Conservation (phyloP, 495 filamentous ascomycete species). For the Neurospora sp. region DNA sequence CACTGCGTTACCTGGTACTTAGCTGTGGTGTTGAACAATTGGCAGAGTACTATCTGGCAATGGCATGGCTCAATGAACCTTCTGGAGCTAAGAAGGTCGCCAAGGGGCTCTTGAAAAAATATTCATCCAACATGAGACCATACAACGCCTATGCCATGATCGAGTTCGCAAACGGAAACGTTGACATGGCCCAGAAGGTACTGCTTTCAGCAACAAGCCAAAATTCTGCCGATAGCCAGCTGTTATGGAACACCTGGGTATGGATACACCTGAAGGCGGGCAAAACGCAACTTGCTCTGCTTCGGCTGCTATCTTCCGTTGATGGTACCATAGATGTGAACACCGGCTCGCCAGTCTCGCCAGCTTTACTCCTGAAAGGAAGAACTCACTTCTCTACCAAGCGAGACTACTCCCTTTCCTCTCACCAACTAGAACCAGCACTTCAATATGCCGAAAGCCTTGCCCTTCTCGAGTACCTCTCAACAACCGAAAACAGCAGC, state of each 20-base stretch:
- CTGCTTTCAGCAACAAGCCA: constrained; percentile 44
- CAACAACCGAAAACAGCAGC: constrained; percentile 9
- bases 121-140: constrained; percentile 52
- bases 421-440: constrained; percentile 33
- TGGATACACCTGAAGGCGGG: constrained; percentile 53
- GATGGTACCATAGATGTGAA: constrained; percentile 9
- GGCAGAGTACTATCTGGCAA: constrained; percentile 62
- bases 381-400: constrained; percentile 45
- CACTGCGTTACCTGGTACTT: constrained; percentile 47
- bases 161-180: constrained; percentile 49
- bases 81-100: constrained; percentile 56
- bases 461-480: constrained; percentile 55
- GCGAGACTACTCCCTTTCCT: constrained; percentile 47
- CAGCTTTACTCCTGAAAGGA: constrained; percentile 44
- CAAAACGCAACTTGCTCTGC: constrained; percentile 24
- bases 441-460: constrained; percentile 49
- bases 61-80: constrained; percentile 51
- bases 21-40: constrained; percentile 38
- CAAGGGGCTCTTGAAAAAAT: constrained; percentile 60
- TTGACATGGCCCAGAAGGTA: constrained; percentile 49
- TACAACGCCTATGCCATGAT: constrained; percentile 74
- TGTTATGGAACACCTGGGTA: constrained; percentile 62
- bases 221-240: constrained; percentile 28
- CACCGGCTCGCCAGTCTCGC: constrained; percentile 8
- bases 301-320: constrained; percentile 19